phyloP scores from a whole-genome alignment of 352 stramenopile genomes.

The Nothophytophthora sp. region DNA sequence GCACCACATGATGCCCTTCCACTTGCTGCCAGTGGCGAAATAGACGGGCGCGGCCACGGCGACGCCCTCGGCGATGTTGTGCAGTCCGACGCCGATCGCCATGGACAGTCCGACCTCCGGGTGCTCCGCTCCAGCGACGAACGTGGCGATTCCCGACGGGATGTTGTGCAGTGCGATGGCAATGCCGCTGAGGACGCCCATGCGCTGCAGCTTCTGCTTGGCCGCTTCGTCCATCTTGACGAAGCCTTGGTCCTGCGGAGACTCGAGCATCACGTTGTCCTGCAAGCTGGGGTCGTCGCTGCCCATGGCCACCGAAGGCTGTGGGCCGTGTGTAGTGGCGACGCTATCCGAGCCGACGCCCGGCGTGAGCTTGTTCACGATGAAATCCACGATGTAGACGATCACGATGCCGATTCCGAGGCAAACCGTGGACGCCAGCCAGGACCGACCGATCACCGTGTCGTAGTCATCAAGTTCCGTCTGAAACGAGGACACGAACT shows the following conservation, averaged over 20 bases:
- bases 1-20: constrained; percentile 95
- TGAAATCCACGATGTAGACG: constrained; percentile 44
- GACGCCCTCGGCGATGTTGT: constrained; percentile 97
- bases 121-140: constrained; percentile 89
- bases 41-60: constrained; percentile 96
- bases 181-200: constrained; percentile 92
- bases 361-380: constrained; percentile 46
- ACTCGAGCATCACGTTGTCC: constrained; percentile 29
- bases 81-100: constrained; percentile 93
- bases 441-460: constrained; percentile 37
- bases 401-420: constrained; percentile 82
- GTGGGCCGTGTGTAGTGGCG: background rate
- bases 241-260: constrained; percentile 21
- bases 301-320: constrained; percentile 9
- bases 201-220: constrained; percentile 67
- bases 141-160: constrained; percentile 96
- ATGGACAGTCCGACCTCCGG: constrained; percentile 87
- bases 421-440: constrained; percentile 77
- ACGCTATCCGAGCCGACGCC: constrained; percentile 7
- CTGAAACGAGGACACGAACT: constrained; percentile 36
- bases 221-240: constrained; percentile 40
- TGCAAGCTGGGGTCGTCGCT: constrained; percentile 8
- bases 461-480: constrained; percentile 18
- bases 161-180: constrained; percentile 98
- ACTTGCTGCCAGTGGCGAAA: constrained; percentile 94